Evolutionary conservation across 163 green algal genomes (phyloP), one percentile per base, ranked within the genome.

Genomic region (Scenedesmus sp.): DNA sequence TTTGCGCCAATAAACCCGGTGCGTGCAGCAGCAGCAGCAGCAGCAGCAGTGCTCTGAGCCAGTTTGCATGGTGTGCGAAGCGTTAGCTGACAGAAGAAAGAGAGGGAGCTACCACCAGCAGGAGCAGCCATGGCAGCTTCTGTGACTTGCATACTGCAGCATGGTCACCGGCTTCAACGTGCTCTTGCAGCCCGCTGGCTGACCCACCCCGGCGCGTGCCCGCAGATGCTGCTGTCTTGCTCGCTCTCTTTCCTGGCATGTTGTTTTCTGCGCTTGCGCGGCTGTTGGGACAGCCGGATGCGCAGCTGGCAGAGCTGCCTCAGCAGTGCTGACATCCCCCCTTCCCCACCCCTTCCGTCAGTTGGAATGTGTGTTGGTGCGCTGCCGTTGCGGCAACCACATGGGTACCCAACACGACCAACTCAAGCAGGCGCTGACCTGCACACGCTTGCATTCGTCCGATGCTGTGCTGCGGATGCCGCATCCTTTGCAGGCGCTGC

Each of bases 241-340:
- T n/a, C n/a, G n/a, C n/a, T 53, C 46, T 53, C 46, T 10, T 53
- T 53, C 46, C 10, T 53, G 46, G 10, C 46, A 16, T 53, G 46
- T 65, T 65, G 2, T 6, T 26, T n/a, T 13, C 18, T 22, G 15
- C 26, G 53, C 65, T 40, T 26, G 65, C 65, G 30, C 65, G 37
- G 65, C 65, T 30, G 30, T 40, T 30, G 3, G 59, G 15, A 4
- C 85, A 90, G 85, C 83, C 82, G 43, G 86, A 89, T 24, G 44
- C 78, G 3, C 93, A 98, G 95, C 92, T 99, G 53, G 97, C 94
- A 6, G 96, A 98, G 92, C 88, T 99, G 16, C 9, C 93, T 98
- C 56, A 94, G 97, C 20, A 22, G 12, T 3, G 2, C 20, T n/a
- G n/a, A n/a, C n/a, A n/a, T n/a, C n/a, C n/a, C n/a, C n/a, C n/a